Evolutionary conservation across 176 grass and related monocot species (phyloP).

Genomic region (Musa troglodytarum): DNA sequence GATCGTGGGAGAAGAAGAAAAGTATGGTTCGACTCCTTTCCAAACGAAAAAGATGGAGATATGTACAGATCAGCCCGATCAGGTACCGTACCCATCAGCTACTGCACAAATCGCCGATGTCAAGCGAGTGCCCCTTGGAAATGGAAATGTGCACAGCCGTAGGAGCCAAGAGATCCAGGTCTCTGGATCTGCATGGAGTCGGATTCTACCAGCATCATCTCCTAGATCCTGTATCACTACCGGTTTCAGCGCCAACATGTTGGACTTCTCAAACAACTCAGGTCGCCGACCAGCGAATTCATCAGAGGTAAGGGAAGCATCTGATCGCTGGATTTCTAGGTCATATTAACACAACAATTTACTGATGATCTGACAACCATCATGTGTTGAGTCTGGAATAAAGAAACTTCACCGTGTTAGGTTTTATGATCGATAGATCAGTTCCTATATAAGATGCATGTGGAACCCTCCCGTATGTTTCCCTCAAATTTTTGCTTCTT

Average conservation of each 20-base stretch:
- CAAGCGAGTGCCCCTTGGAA: not conserved
- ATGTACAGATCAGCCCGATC: constrained; percentile 28
- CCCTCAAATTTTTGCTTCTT: constrained; percentile 32
- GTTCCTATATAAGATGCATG: too few species aligned
- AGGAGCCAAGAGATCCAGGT: constrained; percentile 42
- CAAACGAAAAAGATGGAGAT: constrained; percentile 28
- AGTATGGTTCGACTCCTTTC: constrained; percentile 30
- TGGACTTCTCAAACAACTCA: constrained; percentile 67
- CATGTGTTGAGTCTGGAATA: constrained; percentile 19
- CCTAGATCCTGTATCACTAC: constrained; percentile 68
- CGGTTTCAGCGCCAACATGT: constrained; percentile 50
- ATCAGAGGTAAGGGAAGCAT: constrained; percentile 48
- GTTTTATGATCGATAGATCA: too few species aligned
- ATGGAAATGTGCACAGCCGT: not conserved
- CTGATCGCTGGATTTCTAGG: not conserved
- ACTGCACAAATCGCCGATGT: constrained; percentile 28
- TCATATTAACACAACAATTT: not conserved
- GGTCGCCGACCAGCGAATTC: constrained; percentile 59
- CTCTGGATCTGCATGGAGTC: constrained; percentile 53
- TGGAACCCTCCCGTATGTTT: too few species aligned
- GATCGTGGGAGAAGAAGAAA: constrained; percentile 34
- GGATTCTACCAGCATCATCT: constrained; percentile 50
- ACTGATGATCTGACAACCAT: not conserved
- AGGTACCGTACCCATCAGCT: constrained; percentile 8
- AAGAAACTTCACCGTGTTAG: too few species aligned